Evolutionary conservation across 2,329 filamentous ascomycete genomes (phyloP).

Genomic region (Pseudocercospora musae): DNA sequence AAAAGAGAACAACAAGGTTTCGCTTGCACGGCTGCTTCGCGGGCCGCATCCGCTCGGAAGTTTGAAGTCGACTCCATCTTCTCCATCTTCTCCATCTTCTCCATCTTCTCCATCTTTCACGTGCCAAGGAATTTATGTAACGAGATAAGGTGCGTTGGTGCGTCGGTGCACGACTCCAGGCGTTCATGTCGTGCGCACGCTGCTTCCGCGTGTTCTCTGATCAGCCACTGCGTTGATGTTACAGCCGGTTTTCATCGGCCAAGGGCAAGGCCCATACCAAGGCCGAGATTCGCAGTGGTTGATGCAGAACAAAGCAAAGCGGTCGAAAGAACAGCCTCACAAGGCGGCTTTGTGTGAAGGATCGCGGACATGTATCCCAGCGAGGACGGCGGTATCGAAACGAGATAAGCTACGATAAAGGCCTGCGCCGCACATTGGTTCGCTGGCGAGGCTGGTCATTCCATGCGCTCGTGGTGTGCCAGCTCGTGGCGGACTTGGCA

Average conservation of each 20-base stretch:
- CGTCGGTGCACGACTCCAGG: conserved; percentile 1
- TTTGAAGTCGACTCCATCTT: conserved; percentile 18
- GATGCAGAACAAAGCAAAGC: not conserved
- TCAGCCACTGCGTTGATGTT: conserved; percentile 2
- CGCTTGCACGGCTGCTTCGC: not conserved
- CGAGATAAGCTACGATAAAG: conserved; percentile 22
- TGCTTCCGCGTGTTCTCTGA: not conserved
- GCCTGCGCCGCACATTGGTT: conserved; percentile 15
- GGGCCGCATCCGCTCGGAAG: not conserved
- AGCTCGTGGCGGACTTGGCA: conserved; percentile 7
- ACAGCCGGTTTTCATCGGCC: conserved; percentile 11
- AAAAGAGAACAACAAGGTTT: not conserved
- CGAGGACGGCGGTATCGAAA: conserved; percentile 13
- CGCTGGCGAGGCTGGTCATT: conserved; percentile 6
- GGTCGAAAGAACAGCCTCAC: not conserved
- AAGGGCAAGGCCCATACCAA: conserved; percentile 15
- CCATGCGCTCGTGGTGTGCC: not conserved
- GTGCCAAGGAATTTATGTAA: conserved; percentile 7
- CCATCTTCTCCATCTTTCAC: conserved; percentile 56
- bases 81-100: conserved; percentile 55
- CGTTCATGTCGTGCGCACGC: conserved; percentile 3
- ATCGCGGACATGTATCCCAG: conserved; percentile 21
- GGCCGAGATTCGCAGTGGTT: conserved; percentile 11
- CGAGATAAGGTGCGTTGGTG: conserved; percentile 29
- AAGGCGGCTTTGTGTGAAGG: not conserved